Conservation (phyloP, 305 asterid species). For the Fraxinus nigra region DNA sequence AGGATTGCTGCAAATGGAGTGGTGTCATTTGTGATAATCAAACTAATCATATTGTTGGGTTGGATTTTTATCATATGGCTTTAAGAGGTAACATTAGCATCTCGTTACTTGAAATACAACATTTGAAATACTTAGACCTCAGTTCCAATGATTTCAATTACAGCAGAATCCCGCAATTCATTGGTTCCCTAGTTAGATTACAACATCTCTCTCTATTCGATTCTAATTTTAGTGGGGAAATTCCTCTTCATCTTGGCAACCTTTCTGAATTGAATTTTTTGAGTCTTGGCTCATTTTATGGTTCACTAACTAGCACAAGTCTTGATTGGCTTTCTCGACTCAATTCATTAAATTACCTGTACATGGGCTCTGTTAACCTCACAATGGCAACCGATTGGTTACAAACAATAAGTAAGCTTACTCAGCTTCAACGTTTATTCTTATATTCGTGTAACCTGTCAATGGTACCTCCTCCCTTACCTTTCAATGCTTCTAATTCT, state of each 20-base stretch:
- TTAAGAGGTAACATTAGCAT: constrained; percentile 24
- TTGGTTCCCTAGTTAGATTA: constrained; percentile 27
- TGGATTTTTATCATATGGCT: not conserved
- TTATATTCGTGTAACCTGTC: not conserved
- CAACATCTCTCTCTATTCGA: constrained; percentile 17
- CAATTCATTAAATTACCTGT: constrained; percentile 15
- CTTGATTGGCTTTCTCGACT: constrained; percentile 26
- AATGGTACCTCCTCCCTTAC: too few relatives aligned
- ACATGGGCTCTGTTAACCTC: not conserved
- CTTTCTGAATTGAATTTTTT: constrained; percentile 30
- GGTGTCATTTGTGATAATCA: constrained; percentile 24
- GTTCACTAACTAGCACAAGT: not conserved
- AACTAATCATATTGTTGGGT: constrained; percentile 24
- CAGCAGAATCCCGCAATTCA: constrained; percentile 17
- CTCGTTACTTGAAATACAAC: constrained; percentile 21
- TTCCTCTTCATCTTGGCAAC: constrained; percentile 31
- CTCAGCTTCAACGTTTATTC: not conserved
- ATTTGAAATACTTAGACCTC: constrained; percentile 27
- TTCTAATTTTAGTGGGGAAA: constrained; percentile 19
- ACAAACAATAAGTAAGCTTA: not conserved
- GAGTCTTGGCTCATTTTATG: constrained; percentile 1
- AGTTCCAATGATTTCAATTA: constrained; percentile 14
- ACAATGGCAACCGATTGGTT: constrained; percentile 1
- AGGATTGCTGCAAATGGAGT: constrained; percentile 31
- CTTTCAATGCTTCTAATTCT: too few relatives aligned